Evolutionary conservation across 2,329 filamentous ascomycete genomes (phyloP).

Genomic region (Aspergillus sp.): DNA sequence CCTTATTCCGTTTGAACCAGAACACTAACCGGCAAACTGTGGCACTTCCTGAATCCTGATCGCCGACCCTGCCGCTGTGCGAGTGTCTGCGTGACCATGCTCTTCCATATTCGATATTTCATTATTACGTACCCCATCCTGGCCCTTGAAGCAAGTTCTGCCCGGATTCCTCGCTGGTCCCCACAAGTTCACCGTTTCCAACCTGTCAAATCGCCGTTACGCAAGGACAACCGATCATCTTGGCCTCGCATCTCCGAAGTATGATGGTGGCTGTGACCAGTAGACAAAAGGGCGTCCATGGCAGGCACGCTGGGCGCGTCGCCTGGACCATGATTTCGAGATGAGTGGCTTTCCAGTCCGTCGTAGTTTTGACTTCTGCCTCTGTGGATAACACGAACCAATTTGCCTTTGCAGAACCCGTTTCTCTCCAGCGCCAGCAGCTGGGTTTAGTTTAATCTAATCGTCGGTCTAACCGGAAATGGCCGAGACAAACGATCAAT

Average conservation of each 20-base stretch:
- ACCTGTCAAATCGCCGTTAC: slow-evolving; percentile 25
- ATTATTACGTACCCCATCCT: slow-evolving; percentile 7
- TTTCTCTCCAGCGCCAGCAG: neutral
- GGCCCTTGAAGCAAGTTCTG: neutral
- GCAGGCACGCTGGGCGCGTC: neutral
- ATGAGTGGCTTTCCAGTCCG: neutral
- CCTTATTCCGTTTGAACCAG: neutral
- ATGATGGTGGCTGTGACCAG: neutral
- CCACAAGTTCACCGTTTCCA: slow-evolving; percentile 28
- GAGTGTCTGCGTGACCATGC: neutral
- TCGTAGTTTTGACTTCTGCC: neutral
- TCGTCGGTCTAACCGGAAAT: slow-evolving; percentile 2
- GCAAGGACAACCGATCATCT: slow-evolving; percentile 16
- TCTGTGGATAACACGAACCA: neutral
- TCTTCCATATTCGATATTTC: neutral
- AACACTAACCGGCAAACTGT: neutral
- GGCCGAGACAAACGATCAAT: slow-evolving; percentile 9
- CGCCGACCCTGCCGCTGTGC: slow-evolving; percentile 13
- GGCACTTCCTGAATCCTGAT: slow-evolving; percentile 13
- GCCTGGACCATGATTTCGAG: neutral
- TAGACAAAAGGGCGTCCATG: neutral
- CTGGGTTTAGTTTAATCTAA: slow-evolving; percentile 11
- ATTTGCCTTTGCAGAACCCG: neutral
- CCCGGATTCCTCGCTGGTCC: slow-evolving; percentile 11
- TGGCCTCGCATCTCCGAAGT: neutral